Evolutionary conservation across 139 green algal genomes (phyloP), one percentile per base, ranked within the genome.

Genomic region (Axilococcus clingmanii): DNA sequence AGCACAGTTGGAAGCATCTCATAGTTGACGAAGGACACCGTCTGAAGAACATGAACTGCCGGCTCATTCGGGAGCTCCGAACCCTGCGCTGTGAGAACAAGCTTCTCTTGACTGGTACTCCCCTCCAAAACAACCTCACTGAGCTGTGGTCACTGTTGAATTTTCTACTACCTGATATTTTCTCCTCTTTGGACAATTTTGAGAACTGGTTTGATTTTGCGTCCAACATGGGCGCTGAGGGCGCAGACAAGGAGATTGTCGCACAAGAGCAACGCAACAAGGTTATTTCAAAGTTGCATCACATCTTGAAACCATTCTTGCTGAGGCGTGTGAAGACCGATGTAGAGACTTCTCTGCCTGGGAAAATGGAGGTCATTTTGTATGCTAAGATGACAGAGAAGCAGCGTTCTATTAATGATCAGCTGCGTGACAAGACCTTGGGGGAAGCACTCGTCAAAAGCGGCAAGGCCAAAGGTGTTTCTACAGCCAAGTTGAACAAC

Each of bases 71-170:
- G 0, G 81, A 96, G 72, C 81, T 99, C 48, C 56, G 70, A 16
- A 74, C 43, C 20, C 65, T 99, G 15, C 57, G 54, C 9, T 57
- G 66, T 5, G 74, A 85, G 25, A 94, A 89, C 68, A 84, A 85
- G 60, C 74, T 98, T 55, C 79, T 99, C 53, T 82, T 99, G 7
- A 93, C 92, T 35, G 91, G 85, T 53, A 99, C 93, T 0, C 93
- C 93, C 16, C 76, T 99, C 50, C 93, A 99, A 69, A 99, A 99
- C 81, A 95, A 96, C 69, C 78, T 97, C 41, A 48, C 59, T 12
- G 93, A 99, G 79, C 75, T 99, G 50, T 99, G 91, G 91, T 88
- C 72, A 23, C 74, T 99, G 43, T 77, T 99, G 37, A 98, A 97
- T 77, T 99, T 97, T 77, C 66, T 97, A 52, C 77, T 98, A 58